These are phyloP conservation scores for Fagopyrum esculentum DNA, from an alignment of 148 eudicot genomes.

Conservation along the genomic window DNA sequence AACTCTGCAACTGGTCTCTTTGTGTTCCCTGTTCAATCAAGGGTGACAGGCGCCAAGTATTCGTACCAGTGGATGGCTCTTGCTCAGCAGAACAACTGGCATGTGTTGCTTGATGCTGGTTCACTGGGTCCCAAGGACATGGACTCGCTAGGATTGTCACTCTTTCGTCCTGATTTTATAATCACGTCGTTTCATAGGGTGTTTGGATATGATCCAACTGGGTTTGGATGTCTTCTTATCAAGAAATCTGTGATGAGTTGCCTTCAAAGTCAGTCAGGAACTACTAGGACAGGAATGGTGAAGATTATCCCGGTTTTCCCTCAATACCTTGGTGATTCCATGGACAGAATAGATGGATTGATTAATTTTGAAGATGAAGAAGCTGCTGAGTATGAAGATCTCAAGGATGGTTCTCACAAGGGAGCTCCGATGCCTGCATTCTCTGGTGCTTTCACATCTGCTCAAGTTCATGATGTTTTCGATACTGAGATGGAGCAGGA, in stretches of 20 bases:
- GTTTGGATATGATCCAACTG: conserved; percentile 90
- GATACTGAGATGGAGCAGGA: conserved; percentile 85
- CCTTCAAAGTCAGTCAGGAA: conserved; percentile 85
- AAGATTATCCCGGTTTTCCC: conserved; percentile 86
- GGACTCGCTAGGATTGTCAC: conserved; percentile 93
- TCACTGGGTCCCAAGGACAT: conserved; percentile 93
- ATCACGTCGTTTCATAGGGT: conserved; percentile 90
- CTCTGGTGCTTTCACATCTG: conserved; percentile 84
- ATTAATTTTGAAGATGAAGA: conserved; percentile 44
- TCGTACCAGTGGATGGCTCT: conserved; percentile 99
- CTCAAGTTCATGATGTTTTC: conserved; percentile 81
- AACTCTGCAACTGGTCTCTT: conserved; percentile 82
- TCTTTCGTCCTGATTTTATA: conserved; percentile 90
- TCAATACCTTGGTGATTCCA: conserved; percentile 67
- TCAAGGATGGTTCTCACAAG: conserved; percentile 45
- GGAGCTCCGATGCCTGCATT: conserved; percentile 74
- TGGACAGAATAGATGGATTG: conserved; percentile 65
- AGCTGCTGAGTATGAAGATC: conserved; percentile 46
- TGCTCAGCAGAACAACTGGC: conserved; percentile 96
- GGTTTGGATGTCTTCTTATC: conserved; percentile 93
- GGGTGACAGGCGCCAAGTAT: conserved; percentile 93
- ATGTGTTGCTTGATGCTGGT: conserved; percentile 91
- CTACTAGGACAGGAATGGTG: conserved; percentile 83
- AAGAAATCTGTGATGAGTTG: conserved; percentile 80
- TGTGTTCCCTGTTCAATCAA: conserved; percentile 90